Conservation (phyloP, 2,329 filamentous ascomycete genomes). For the Aspergillus ochraceus region DNA sequence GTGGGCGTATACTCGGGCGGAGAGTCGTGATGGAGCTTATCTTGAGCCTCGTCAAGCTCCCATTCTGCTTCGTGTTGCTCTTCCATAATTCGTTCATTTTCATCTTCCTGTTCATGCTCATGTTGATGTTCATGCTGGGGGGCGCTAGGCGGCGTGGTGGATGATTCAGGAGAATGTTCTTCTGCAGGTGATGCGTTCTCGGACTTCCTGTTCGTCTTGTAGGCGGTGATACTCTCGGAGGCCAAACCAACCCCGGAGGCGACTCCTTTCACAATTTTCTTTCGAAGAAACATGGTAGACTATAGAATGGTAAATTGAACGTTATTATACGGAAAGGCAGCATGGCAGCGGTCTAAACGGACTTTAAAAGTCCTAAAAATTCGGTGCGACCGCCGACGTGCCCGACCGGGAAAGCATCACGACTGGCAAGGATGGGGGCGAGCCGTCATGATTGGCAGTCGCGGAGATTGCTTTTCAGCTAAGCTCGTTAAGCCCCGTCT, state of each 20-base stretch:
- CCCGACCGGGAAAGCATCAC: no score
- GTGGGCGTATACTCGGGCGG: neutral
- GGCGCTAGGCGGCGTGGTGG: no score
- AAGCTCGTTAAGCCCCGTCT: no score
- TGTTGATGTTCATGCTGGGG: no score
- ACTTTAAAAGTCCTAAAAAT: no score
- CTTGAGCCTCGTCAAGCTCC: slow-evolving; percentile 27
- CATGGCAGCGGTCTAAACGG: neutral
- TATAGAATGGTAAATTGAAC: neutral
- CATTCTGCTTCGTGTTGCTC: slow-evolving; percentile 20
- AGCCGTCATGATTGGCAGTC: no score
- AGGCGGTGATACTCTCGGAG: slow-evolving; percentile 22
- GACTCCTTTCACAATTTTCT: slow-evolving; percentile 16
- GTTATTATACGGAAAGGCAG: no score
- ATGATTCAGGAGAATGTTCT: neutral
- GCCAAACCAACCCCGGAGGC: slow-evolving; percentile 29
- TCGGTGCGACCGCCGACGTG: no score
- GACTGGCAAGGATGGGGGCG: no score
- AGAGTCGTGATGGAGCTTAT: slow-evolving; percentile 11
- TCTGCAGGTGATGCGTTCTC: neutral
- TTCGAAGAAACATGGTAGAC: neutral
- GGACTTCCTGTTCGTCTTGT: slow-evolving; percentile 10
- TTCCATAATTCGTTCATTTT: neutral
- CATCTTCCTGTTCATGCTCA: no score
- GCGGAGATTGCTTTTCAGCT: no score